Evolutionary conservation across 495 filamentous ascomycete species (phyloP).

Genomic region (Darksidea phi): DNA sequence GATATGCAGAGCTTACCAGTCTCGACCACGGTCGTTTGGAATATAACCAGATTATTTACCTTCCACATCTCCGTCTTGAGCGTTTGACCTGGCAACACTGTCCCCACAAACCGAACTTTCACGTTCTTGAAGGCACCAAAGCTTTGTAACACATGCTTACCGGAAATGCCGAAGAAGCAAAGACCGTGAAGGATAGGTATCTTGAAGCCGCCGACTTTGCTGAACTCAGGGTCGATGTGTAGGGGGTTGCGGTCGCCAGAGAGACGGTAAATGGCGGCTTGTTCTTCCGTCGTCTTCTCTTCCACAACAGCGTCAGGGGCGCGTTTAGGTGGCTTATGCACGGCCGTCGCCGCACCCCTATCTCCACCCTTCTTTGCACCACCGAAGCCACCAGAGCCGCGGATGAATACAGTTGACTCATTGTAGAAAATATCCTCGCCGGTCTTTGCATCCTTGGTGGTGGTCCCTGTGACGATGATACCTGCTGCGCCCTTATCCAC

Average conservation of each 20-base stretch:
- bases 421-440: constrained; percentile 96
- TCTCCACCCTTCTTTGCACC: constrained; percentile 76
- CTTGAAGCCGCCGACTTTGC: constrained; percentile 95
- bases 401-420: constrained; percentile 86
- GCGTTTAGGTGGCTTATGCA: constrained; percentile 76
- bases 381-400: constrained; percentile 89
- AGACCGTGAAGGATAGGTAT: constrained; percentile 91
- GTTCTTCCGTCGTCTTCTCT: constrained; percentile 87
- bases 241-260: constrained; percentile 92
- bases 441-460: constrained; percentile 72
- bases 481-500: constrained; percentile 93
- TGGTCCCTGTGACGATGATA: constrained; percentile 74
- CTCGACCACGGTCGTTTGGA: constrained; percentile 93
- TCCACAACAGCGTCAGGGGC: constrained; percentile 78
- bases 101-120: constrained; percentile 94
- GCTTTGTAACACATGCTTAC: constrained; percentile 82
- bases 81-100: constrained; percentile 90
- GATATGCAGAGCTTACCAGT: constrained; percentile 92
- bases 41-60: constrained; percentile 81
- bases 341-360: constrained; percentile 73
- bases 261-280: constrained; percentile 92
- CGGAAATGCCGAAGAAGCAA: constrained; percentile 90
- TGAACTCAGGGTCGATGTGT: constrained; percentile 92
- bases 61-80: constrained; percentile 98
- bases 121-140: constrained; percentile 88